Evolutionary conservation across 2,329 filamentous ascomycete species (phyloP), one percentile per base, ranked within the genome.

Genomic region (Aspergillus sp.): DNA sequence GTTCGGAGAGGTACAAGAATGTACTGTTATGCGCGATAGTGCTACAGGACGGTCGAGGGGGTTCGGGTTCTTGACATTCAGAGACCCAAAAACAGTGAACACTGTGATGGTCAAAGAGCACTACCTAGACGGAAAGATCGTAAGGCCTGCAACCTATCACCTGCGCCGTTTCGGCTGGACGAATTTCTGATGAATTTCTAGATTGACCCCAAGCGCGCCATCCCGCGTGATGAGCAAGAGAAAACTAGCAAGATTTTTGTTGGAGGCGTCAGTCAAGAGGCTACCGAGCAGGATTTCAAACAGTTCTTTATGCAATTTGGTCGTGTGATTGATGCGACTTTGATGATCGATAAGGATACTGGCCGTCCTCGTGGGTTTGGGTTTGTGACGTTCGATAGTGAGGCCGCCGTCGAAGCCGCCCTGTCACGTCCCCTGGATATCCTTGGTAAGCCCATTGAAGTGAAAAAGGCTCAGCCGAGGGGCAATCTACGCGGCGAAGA

Each of bases 341-440:
- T 99, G 2, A 99, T 99, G 95, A 99, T 99, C 89, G 95, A 99
- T 77, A 99, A 99, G 80, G 95, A 99, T 77, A 99, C 95, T 0
- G 95, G 95, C n/a, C 88, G 95, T 46, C 95, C 95, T 3, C 87
- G 95, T 73, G 95, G 95, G 1, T 99, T 99, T 72, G 95, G 95
- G 15, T 99, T 99, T 76, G 95, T 99, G 57, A 99, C 95, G 0
- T 99, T 99, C 70, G 95, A 99, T 79, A 96, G 90, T 68, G 95
- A 99, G 72, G 89, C 92, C 17, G 95, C 95, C 19, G 95, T 99
- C 49, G 95, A 99, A 67, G 91, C 91, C 38, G 96, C 93, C 63
- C 87, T 99, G 48, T 88, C 90, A 59, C 86, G 89, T 23, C 91
- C 92, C 17, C 85, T 99, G 13, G 92, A 95, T 74, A 98, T 99